Percentiles rank a stretch among this genome's conserved stretches.
These are phyloP conservation scores for Hippophae tibetana DNA, from an alignment of 306 rosid species.

Conservation along the genomic window DNA sequence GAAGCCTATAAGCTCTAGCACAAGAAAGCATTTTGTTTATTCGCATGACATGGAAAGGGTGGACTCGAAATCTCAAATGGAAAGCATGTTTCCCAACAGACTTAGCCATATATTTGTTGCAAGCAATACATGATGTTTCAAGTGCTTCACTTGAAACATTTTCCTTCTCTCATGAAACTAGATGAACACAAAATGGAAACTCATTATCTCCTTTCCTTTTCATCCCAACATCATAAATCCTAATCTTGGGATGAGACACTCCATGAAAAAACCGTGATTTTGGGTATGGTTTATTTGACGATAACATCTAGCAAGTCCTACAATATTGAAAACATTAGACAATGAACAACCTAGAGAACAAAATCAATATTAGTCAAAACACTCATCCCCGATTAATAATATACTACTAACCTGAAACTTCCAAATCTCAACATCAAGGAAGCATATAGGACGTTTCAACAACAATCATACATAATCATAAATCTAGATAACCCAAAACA, in stretches of 20 bases:
- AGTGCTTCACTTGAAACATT: slow-evolving; percentile 71
- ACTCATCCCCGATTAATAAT: neutral
- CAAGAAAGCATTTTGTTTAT: slow-evolving; percentile 92
- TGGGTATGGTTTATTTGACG: slow-evolving; percentile 66
- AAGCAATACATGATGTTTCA: slow-evolving; percentile 73
- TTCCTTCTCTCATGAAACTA: slow-evolving; percentile 87
- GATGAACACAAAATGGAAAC: slow-evolving; percentile 85
- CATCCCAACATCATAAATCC: slow-evolving; percentile 87
- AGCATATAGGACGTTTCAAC: too few relatives aligned
- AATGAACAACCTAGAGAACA: neutral
- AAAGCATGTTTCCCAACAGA: slow-evolving; percentile 69
- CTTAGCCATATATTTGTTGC: slow-evolving; percentile 76
- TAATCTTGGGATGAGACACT: slow-evolving; percentile 61
- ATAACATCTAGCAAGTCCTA: slow-evolving; percentile 68
- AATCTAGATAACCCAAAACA: too few relatives aligned
- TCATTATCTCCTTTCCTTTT: slow-evolving; percentile 89
- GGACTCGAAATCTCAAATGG: slow-evolving; percentile 72
- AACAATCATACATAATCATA: too few relatives aligned
- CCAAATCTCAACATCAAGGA: too few relatives aligned
- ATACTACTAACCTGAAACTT: neutral
- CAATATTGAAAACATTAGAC: neutral
- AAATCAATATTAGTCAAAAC: neutral
- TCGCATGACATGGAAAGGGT: slow-evolving; percentile 71
- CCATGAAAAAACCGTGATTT: slow-evolving; percentile 65
- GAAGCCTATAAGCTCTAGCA: slow-evolving; percentile 89